Base-by-base conservation (phyloP, 192 early-diverging fungal species). In the Spizellomyces sp. region DNA sequence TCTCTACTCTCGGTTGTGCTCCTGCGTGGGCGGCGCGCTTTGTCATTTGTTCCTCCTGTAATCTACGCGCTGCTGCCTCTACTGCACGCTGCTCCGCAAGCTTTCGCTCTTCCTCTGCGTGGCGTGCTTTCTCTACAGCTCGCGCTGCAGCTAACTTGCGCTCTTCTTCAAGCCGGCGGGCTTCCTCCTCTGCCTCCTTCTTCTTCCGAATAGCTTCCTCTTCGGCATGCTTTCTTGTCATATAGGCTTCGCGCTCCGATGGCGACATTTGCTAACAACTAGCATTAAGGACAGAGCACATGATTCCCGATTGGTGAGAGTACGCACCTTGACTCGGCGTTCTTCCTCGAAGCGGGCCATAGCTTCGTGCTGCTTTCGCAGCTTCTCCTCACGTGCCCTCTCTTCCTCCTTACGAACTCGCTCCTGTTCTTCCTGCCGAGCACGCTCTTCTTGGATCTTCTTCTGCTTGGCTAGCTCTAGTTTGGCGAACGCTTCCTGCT, bases 321-420 rank as follows among this genome's bases (percentile, higher is more conserved):
- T 12, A 36, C 8, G 36, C 58, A 68, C 73, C 73, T 75, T 75
- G n/a, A 75, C 27, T 46, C 47, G 60, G 17, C 73, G 71, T 58
- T 80, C 72, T 59, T 75, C 71, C 59, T 80, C 75, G 48, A 75
- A 76, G n/a, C 66, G 14, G 41, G 45, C 58, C 75, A 72, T 77
- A 59, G 76, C 76, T 64, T 77, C 79, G 45, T 73, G 56, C 58
- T 77, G 70, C 45, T 73, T 69, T 17, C 67, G 43, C 54, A 80
- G 56, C 44, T 74, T 73, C 42, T 76, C 75, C 43, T 71, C 79
- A 10, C 79, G 70, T 10, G 66, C 74, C 55, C 21, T 15, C 14
- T 75, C 63, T 48, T 75, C 60, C 22, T 47, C 60, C 67, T 47
- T 10, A 8, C 79, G 70, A 10, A 57, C 48, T 48, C n/a, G 17